phyloP scores from a whole-genome alignment of 78 protist genomes.

The Dictyostelium discoideum region dicty_2.7 NC_007091.3:1841501-1842000 shows the following conservation, averaged over 20 bases:
- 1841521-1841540: conserved; percentile 33
- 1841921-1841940: not conserved
- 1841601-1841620: conserved; percentile 35
- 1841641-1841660: conserved; percentile 44
- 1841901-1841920: not conserved
- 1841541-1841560: conserved; percentile 10
- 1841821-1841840: not conserved
- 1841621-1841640: not conserved
- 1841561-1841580: not conserved
- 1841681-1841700: conserved; percentile 29
- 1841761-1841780: not conserved
- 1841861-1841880: not conserved
- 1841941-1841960: no score
- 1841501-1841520: conserved; percentile 15
- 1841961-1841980: no score
- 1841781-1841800: no score
- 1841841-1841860: not conserved
- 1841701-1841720: not conserved
- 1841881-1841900: not conserved
- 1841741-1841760: not conserved
- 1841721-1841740: not conserved
- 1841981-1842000: no score
- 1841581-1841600: conserved; percentile 17
- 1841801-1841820: no score
- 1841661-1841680: conserved; percentile 5